These are phyloP conservation scores for Madurella mycetomatis DNA, from an alignment of 2,329 filamentous ascomycete species.

Conservation along the genomic window DNA sequence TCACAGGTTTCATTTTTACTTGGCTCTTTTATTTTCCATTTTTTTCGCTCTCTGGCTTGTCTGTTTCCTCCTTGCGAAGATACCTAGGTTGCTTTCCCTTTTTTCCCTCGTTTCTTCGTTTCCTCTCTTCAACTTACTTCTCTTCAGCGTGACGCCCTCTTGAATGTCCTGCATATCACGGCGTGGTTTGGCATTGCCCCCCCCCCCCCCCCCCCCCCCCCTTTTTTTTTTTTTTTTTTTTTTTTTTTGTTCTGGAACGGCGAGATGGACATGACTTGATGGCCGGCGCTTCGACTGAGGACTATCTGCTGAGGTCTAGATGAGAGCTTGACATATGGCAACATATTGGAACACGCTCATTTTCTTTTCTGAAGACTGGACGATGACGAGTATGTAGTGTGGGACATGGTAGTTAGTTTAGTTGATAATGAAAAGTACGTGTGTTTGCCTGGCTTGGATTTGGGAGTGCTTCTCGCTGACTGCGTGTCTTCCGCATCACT, in stretches of 20 bases:
- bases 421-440: constrained; percentile 5
- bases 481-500: no score
- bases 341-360: constrained; percentile 10
- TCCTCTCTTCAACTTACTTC: constrained; percentile 20
- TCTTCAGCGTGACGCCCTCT: constrained; percentile 10
- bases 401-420: not conserved
- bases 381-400: not conserved
- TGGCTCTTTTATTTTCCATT: constrained; percentile 2
- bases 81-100: constrained; percentile 19
- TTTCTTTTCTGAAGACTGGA: not conserved
- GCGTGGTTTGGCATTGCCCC: constrained; percentile 14
- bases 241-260: not conserved
- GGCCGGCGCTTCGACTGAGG: not conserved
- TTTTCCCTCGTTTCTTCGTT: constrained; percentile 6
- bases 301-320: not conserved
- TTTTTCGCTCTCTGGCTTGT: constrained; percentile 19
- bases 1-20: not conserved
- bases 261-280: not conserved
- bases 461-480: constrained; percentile 9
- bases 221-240: no score
- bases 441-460: constrained; percentile 5
- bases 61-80: constrained; percentile 20
- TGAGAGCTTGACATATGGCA: constrained; percentile 10
- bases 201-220: no score
- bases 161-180: constrained; percentile 12